Base-by-base conservation (phyloP, 768 basidiomycete species). In the Krasilnikovozyma curviuscula region DNA sequence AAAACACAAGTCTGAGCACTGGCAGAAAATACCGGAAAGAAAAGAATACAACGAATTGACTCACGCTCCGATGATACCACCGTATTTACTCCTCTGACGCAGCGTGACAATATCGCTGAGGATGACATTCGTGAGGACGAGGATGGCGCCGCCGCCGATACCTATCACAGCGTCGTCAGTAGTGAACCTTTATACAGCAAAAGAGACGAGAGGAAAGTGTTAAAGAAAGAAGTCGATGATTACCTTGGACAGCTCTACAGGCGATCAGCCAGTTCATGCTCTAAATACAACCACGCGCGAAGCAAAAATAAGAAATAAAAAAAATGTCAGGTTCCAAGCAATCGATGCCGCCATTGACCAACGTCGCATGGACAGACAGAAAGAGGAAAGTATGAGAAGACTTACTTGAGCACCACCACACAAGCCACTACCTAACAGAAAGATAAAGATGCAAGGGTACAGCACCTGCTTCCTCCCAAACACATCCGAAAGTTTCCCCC, bases 61-160 rank as follows among this genome's bases (percentile, higher is more conserved):
- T n/a, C n/a, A n/a, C n/a, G n/a, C 42, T 18, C 42, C 42, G 3
- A 44, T 29, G 3, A 44, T 32, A 9, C 30, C 28, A 14, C 24
- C n/a, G 30, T 44, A 44, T 12, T 31, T 30, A 10, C 29, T 32
- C 25, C 42, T 29, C 0, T 44, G 7, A 4, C 34, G 42, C 14
- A 44, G 42, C 3, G 42, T 44, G 34, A 85, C 83, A 50, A 86
- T 76, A 61, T 86, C 83, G 54, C 81, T 73, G 38, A 81, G 84
- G 50, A 86, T 78, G 23, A 81, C 75, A 83, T 83, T 85, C 29
- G 86, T 82, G n/a, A n/a, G n/a, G n/a, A n/a, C n/a, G n/a, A n/a
- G n/a, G n/a, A n/a, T n/a, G n/a, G n/a, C 35, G 60, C 83, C 83
- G 14, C 78, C 83, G n/a, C 83, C 83, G 50, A 82, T n/a, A n/a